Evolutionary conservation across 1,284 basidiomycete genomes (phyloP).

Genomic region (Anthracocystis panici-leucophaei): DNA sequence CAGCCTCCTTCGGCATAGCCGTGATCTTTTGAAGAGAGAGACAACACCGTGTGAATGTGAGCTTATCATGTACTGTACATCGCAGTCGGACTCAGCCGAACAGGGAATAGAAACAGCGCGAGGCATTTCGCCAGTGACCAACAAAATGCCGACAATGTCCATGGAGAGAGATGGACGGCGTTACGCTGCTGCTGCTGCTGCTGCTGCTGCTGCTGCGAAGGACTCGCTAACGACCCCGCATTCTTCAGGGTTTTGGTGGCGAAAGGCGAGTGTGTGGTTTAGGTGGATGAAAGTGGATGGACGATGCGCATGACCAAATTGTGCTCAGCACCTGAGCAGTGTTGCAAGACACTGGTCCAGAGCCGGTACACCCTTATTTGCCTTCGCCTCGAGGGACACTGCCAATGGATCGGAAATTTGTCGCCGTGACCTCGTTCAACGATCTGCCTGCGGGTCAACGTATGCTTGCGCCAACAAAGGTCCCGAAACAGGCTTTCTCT

Average conservation of each 20-base stretch:
- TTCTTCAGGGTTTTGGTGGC: neutral
- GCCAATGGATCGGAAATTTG: too few relatives aligned
- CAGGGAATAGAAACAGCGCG: neutral
- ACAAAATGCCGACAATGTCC: conserved; percentile 1
- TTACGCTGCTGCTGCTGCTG: neutral
- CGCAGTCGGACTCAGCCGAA: neutral
- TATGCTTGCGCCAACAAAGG: too few relatives aligned
- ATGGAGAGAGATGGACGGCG: neutral
- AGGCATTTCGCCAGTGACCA: neutral
- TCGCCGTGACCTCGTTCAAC: too few relatives aligned
- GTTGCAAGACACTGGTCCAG: conserved; percentile 5
- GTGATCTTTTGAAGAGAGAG: neutral
- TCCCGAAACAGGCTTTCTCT: too few relatives aligned
- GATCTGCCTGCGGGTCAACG: too few relatives aligned
- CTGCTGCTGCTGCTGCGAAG: too few relatives aligned
- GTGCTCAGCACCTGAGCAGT: neutral
- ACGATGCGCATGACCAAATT: neutral
- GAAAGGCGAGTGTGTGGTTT: conserved; percentile 1
- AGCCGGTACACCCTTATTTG: neutral
- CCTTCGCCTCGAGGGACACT: neutral
- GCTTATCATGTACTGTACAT: too few relatives aligned
- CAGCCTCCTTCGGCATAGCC: conserved; percentile 1
- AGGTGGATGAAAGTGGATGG: neutral
- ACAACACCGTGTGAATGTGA: too few relatives aligned
- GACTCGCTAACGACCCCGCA: conserved; percentile 5